Evolutionary conservation across 2,329 filamentous ascomycete genomes (phyloP), one percentile per base, ranked within the genome.

Genomic region (Aaosphaeria arxii): DNA sequence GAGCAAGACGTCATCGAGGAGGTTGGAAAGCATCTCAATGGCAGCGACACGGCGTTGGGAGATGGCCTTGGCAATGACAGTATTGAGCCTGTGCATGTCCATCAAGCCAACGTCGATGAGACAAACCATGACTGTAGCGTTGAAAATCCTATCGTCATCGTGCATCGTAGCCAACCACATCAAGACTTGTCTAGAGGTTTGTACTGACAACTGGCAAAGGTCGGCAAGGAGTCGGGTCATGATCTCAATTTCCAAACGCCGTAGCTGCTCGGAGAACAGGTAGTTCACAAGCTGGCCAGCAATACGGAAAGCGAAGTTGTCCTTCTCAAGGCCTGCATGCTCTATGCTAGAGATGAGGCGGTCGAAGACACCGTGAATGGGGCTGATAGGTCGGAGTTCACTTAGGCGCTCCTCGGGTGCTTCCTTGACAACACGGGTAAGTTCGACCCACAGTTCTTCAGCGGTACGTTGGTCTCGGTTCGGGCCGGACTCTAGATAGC

Each of bases 1-100:
- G 43, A 95, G 80, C 6, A 96, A 74, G 0, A 91, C 82, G 40
- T 89, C 82, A 55, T 94, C 87, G 54, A 96, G 77, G 40, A 96
- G 77, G 40, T 85, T 84, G 44, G 86, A 84, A n/a, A 97, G 78
- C 64, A 95, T 88, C 48, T 90, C 84, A 3, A 96, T 73, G 1
- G 88, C 89, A 24, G 81, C 80, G 6, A 84, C 79, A 52, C 91
- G 89, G 49, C 84, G 84, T 47, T 86, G 79, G 47, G 83, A 76
- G 17, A 97, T 77, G 2, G 87, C 84, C 64, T 87, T 86, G 6
- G 89, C 83, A 56, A 91, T 80, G 44, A 88, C 85, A 24, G 82
- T 77, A 54, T 81, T 79, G 13, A 81, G 67, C 33, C 76, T 78
- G 48, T 80, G 77, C 50, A 85, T 74, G 51, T 86, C 82, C 58